A percentile compares a stretch with the other conserved stretches of the same genome.
Conservation (phyloP, 805 yeast genomes). For the Kuraishia piskuri region DNA sequence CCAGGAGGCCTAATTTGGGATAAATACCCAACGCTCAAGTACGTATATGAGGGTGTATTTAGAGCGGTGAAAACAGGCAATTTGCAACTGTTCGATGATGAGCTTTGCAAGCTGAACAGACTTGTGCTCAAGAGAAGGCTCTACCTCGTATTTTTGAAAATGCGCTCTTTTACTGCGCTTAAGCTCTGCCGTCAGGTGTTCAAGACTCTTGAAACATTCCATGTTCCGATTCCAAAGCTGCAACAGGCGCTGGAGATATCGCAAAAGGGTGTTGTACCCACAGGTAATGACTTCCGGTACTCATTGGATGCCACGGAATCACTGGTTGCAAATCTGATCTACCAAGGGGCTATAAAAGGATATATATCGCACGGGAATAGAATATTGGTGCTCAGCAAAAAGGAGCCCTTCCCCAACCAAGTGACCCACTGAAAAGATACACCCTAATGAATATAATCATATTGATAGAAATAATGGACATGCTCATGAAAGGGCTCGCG, state of each 20-base stretch:
- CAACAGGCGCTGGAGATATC: conserved; percentile 33
- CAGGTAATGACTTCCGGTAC: conserved; percentile 8
- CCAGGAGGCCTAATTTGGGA: conserved; percentile 36
- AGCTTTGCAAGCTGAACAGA: conserved; percentile 34
- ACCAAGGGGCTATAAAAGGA: conserved; percentile 58
- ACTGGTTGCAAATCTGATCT: conserved; percentile 55
- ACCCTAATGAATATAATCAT: no score
- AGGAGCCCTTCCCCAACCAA: conserved; percentile 56
- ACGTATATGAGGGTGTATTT: conserved; percentile 39
- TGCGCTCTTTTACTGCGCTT: conserved; percentile 41
- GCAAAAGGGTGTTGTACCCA: conserved; percentile 13
- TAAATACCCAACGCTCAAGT: conserved; percentile 29
- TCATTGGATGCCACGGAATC: conserved; percentile 58
- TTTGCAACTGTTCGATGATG: conserved; percentile 37
- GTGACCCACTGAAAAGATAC: conserved; percentile 2
- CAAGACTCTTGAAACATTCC: conserved; percentile 16
- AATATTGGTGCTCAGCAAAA: conserved; percentile 69
- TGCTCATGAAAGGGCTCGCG: no score
- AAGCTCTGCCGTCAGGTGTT: conserved; percentile 38
- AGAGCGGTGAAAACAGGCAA: conserved; percentile 46
- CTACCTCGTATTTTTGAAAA: conserved; percentile 47
- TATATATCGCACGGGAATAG: conserved; percentile 71
- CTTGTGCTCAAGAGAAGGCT: conserved; percentile 49
- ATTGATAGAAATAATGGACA: no score
- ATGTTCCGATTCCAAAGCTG: conserved; percentile 29